Evolutionary conservation across 441 rosid genomes (phyloP), one percentile per base, ranked within the genome.

Genomic region (Iberis amara): DNA sequence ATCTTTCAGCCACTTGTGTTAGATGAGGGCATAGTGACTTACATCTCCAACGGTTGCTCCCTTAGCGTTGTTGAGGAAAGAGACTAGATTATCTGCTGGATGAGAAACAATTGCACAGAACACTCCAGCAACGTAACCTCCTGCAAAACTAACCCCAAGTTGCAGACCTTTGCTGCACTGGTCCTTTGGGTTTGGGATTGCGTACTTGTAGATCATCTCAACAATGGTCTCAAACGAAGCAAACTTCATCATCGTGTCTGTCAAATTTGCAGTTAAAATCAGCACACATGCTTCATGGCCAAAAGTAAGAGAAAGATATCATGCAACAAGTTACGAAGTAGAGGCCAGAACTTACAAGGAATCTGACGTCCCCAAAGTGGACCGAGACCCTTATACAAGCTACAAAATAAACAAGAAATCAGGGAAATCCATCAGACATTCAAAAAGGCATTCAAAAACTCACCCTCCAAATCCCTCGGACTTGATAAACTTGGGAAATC

Each of bases 171-270:
- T 94, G 80, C 95, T 83, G 86, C 97, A 94, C 66, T 94, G 74
- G 31, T 79, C 80, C 75, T 94, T 94, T 3, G 99, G 97, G 43
- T 42, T 65, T 18, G 99, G 99, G 41, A 94, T 76, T 32, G 77
- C 82, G 41, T 89, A 74, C 83, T 89, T 89, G 85, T 94, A 94
- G 51, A 94, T 71, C 86, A 32, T 32, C 83, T 94, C 99, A 62
- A 94, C 96, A 52, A 86, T 86, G 59, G 84, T 79, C 76, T 94
- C 99, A 59, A 94, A 94, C 23, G 99, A 89, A 55, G 99, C 99
- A 76, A 94, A 94, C 79, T 89, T 94, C 99, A 89, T 94, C 99
- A 94, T 89, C 0, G 99, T 94, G 72, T 94, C 99, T 94, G 73
- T 68, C 8, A 39, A 31, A 65, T 9, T 23, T 9, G 12, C 3